Evolutionary conservation across 306 rosid genomes (phyloP), one percentile per base, ranked within the genome.

Genomic region (Crotalaria pallida): DNA sequence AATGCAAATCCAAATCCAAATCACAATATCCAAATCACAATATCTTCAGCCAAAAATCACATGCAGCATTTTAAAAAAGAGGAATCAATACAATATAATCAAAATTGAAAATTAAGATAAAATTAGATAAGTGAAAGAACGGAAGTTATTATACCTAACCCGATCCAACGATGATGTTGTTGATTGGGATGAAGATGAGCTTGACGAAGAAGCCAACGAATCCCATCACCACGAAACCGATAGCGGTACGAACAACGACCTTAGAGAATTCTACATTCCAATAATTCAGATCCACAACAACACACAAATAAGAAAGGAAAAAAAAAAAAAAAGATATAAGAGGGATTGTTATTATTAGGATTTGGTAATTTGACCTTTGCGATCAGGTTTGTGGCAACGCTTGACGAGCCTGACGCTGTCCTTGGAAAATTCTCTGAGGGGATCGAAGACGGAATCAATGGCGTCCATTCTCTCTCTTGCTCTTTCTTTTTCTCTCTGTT

Each of bases 101-200:
- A 65, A n/a, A n/a, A n/a, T n/a, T n/a, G n/a, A 10, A 19, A 18
- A 26, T 23, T 5, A 8, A 8, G 6, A 61, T 13, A 27, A 27
- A 27, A 34, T 8, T 10, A 34, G 8, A 1, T 33, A 36, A 36
- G 43, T 36, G 43, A 72, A 45, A 5, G 11, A 51, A 60, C n/a
- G 9, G 3, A 62, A 29, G 11, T 5, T n/a, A n/a, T 26, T 66
- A 1, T 13, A 82, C 82, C 86, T 87, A 87, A 77, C 80, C 81
- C 68, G 96, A 88, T 81, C 94, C 96, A 10, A 88, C 94, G 67
- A 90, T 88, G 73, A 88, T 90, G 80, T 90, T 90, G 85, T 88
- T 90, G 71, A 90, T 86, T 7, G 95, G 95, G 58, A 86, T 88
- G 80, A 88, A 88, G 83, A 88, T 86, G 52, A 88, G 84, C 82